These are phyloP conservation scores for Penicillium pancosmium DNA, from an alignment of 495 filamentous ascomycete species.

Conservation along the genomic window DNA sequence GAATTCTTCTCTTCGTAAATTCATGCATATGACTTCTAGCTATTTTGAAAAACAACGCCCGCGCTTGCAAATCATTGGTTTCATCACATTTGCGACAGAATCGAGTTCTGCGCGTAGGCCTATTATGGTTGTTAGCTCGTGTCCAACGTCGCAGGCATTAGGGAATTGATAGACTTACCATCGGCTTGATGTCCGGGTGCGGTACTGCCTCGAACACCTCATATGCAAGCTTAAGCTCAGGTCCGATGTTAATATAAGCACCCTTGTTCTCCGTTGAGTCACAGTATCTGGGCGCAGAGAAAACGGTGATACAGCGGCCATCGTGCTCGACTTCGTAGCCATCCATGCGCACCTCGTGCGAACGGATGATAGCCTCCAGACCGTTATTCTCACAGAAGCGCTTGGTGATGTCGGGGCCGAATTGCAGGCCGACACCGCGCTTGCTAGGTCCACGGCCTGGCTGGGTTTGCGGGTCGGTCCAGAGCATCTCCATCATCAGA, in stretches of 20 bases:
- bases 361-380: slow-evolving; percentile 91
- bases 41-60: slow-evolving; percentile 26
- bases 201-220: slow-evolving; percentile 94
- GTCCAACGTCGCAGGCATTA: neutral
- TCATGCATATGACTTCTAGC: slow-evolving; percentile 19
- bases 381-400: slow-evolving; percentile 96
- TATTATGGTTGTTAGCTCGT: slow-evolving; percentile 39
- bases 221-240: slow-evolving; percentile 87
- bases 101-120: slow-evolving; percentile 81
- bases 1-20: slow-evolving; percentile 13
- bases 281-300: slow-evolving; percentile 97
- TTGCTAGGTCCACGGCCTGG: slow-evolving; percentile 93
- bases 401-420: slow-evolving; percentile 96
- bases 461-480: slow-evolving; percentile 90
- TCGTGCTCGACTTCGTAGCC: slow-evolving; percentile 98
- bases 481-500: slow-evolving; percentile 99
- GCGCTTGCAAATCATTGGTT: slow-evolving; percentile 28
- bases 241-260: slow-evolving; percentile 96
- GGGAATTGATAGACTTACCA: slow-evolving; percentile 60
- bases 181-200: slow-evolving; percentile 91
- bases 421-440: slow-evolving; percentile 93
- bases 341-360: slow-evolving; percentile 96
- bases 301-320: slow-evolving; percentile 97
- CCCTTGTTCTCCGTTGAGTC: slow-evolving; percentile 98
- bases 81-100: slow-evolving; percentile 67